Conservation (phyloP, 1,139 yeast genomes). For the Sugiyamaella paludigena region DNA sequence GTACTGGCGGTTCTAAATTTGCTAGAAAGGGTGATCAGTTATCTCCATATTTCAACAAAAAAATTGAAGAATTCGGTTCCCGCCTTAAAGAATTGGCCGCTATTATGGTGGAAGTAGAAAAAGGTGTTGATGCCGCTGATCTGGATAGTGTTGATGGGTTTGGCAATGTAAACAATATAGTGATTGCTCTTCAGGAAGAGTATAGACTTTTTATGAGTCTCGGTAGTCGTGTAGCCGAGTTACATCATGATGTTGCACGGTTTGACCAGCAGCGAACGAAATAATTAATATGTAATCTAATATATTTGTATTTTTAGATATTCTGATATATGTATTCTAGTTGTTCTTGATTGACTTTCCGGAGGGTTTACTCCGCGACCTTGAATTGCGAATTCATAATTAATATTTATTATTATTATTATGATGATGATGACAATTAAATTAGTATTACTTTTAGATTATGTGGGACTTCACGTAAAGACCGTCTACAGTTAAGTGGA, state of each 20-base stretch:
- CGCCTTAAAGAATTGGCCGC: slow-evolving; percentile 67
- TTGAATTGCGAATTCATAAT: no score
- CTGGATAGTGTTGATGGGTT: slow-evolving; percentile 47
- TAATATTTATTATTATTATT: no score
- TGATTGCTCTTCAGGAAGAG: slow-evolving; percentile 74
- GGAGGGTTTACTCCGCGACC: no score
- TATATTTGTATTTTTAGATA: not conserved
- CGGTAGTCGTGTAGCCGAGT: slow-evolving; percentile 84
- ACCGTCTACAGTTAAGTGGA: no score
- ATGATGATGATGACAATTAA: no score
- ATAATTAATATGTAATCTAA: not conserved
- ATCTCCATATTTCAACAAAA: slow-evolving; percentile 53
- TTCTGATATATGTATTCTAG: no score
- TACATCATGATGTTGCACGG: slow-evolving; percentile 69
- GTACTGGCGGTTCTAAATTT: slow-evolving; percentile 52
- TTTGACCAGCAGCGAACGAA: slow-evolving; percentile 28
- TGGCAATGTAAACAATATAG: slow-evolving; percentile 45
- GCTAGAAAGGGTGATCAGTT: slow-evolving; percentile 42
- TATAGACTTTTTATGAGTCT: slow-evolving; percentile 84
- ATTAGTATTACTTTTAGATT: no score
- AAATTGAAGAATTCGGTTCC: slow-evolving; percentile 49
- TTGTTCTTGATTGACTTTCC: no score
- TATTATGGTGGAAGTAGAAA: slow-evolving; percentile 67
- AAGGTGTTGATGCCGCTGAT: slow-evolving; percentile 71
- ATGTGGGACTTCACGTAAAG: no score